These are phyloP conservation scores for Penicillium polonicum DNA, from an alignment of 2,329 filamentous ascomycete species.

Conservation along the genomic window DNA sequence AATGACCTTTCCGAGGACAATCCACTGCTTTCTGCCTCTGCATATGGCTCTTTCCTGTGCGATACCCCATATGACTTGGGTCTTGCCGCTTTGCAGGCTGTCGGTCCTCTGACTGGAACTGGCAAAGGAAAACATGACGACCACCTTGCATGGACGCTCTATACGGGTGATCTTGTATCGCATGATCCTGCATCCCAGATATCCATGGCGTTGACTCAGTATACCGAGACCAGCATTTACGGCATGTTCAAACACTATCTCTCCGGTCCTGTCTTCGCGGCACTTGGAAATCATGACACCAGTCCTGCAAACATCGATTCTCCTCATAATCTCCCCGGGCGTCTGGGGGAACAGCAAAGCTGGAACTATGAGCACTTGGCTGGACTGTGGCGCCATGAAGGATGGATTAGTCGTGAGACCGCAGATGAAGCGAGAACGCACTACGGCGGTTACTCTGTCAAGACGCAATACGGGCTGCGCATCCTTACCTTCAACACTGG, in stretches of 20 bases:
- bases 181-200: slow-evolving; percentile 55
- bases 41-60: slow-evolving; percentile 57
- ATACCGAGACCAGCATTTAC: slow-evolving; percentile 54
- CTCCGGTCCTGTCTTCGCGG: slow-evolving; percentile 56
- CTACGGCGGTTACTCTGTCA: slow-evolving; percentile 57
- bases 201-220: slow-evolving; percentile 54
- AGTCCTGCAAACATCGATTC: slow-evolving; percentile 55
- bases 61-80: slow-evolving; percentile 60
- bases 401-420: slow-evolving; percentile 51
- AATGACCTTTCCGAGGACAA: slow-evolving; percentile 37
- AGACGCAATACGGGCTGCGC: slow-evolving; percentile 53
- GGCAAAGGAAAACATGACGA: slow-evolving; percentile 41
- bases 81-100: slow-evolving; percentile 56
- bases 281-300: slow-evolving; percentile 59
- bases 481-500: slow-evolving; percentile 56
- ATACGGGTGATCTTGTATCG: slow-evolving; percentile 58
- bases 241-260: slow-evolving; percentile 58
- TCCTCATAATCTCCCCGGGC: slow-evolving; percentile 54
- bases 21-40: slow-evolving; percentile 49
- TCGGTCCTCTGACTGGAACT: slow-evolving; percentile 57
- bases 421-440: slow-evolving; percentile 52
- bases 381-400: slow-evolving; percentile 56
- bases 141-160: slow-evolving; percentile 55
- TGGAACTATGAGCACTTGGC: slow-evolving; percentile 60
- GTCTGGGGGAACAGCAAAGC: slow-evolving; percentile 54